Conservation (phyloP, 345 rosid genomes). For the Garcia nutans region DNA sequence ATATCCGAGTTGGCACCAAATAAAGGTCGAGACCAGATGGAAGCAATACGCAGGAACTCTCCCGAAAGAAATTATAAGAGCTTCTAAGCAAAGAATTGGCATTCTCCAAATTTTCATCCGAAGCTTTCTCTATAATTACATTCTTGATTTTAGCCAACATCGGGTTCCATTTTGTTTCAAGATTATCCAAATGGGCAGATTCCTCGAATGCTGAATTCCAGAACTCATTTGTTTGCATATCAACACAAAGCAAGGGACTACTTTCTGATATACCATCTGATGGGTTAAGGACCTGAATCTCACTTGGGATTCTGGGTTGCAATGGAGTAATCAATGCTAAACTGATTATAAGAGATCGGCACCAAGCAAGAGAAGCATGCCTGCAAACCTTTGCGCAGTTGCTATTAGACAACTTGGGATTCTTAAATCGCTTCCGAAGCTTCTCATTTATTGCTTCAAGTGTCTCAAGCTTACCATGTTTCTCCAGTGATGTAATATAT, state of each 20-base stretch:
- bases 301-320: slow-evolving; percentile 44
- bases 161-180: slow-evolving; percentile 70
- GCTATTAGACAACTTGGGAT: slow-evolving; percentile 75
- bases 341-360: slow-evolving; percentile 65
- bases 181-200: slow-evolving; percentile 45
- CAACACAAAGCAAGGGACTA: slow-evolving; percentile 62
- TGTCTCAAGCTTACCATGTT: slow-evolving; percentile 67
- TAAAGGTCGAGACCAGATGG: slow-evolving; percentile 67
- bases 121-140: slow-evolving; percentile 52
- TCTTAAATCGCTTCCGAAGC: slow-evolving; percentile 88
- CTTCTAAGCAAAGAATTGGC: slow-evolving; percentile 72
- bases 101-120: slow-evolving; percentile 59
- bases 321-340: slow-evolving; percentile 77
- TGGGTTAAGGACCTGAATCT: slow-evolving; percentile 38
- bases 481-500: slow-evolving; percentile 61
- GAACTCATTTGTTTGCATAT: slow-evolving; percentile 62
- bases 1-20: slow-evolving; percentile 51
- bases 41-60: slow-evolving; percentile 64
- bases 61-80: slow-evolving; percentile 78
- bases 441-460: slow-evolving; percentile 86
- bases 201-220: slow-evolving; percentile 76
- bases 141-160: slow-evolving; percentile 65
- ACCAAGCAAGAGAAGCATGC: slow-evolving; percentile 95
- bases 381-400: slow-evolving; percentile 81
- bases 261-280: slow-evolving; percentile 44